Evolutionary conservation across 2,329 filamentous ascomycete genomes (phyloP), one percentile per base, ranked within the genome.

Genomic region (Sporothrix humicola): DNA sequence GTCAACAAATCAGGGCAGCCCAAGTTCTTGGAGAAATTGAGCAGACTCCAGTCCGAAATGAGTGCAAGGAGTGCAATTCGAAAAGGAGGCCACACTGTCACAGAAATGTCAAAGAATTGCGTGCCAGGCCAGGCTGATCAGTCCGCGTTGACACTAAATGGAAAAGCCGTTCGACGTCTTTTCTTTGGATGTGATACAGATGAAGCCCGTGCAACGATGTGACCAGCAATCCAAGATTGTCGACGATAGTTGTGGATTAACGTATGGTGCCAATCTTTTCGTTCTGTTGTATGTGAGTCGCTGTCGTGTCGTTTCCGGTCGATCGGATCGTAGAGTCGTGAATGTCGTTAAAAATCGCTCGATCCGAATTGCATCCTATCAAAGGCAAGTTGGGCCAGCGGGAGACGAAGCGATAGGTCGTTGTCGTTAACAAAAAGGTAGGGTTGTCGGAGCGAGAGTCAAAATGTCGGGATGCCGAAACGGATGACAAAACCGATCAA

Each of bases 301-400:
- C 4, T 37, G 52, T 56, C 52, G 52, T 20, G n/a, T 20, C 20
- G 52, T 56, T 50, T 56, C 31, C 20, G 56, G 15, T 37, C 23
- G 56, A 12, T 59, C 56, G 56, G 23, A 17, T 61, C 56, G 56
- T 61, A 13, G 31, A 20, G 6, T 68, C 46, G 65, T 68, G 6
- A 20, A 10, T 15, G 46, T 52, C 46, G 65, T 68, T 23, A 52
- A 37, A 52, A 50, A 37, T 52, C 65, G 46, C 46, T 52, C 6
- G 65, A 26, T 68, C 15, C 15, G 46, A 15, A 26, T 52, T 52
- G 65, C 65, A 68, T 68, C 15, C 23, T 31, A 46, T 52, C n/a
- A 9, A 48, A 10, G 69, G 3, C 52, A 42, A 46, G 42, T 37
- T 37, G 31, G 31, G 31, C 31, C 15, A 23, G 26, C 9, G 23